Evolutionary conservation across 2,329 filamentous ascomycete genomes (phyloP), one percentile per base, ranked within the genome.

Genomic region (Penicillium sp.): DNA sequence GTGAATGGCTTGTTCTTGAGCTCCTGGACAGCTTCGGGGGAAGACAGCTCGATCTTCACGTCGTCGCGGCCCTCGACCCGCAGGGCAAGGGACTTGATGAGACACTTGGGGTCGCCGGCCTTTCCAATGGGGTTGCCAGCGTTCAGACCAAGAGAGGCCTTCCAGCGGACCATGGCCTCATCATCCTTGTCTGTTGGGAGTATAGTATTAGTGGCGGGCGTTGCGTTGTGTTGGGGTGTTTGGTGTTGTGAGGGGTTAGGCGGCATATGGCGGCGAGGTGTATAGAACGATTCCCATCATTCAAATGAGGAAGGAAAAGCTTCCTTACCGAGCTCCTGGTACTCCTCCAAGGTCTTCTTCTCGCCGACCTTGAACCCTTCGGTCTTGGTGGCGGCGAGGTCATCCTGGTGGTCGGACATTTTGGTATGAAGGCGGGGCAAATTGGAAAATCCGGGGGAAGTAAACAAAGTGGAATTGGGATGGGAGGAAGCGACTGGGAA

Each of bases 281-380:
- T 26, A 31, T 47, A 47, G 13, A 10, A 10, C 16, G 44, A 27
- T 26, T 19, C n/a, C 8, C 14, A n/a, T 47, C 24, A 47, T 27
- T 31, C 9, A 21, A 27, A 14, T 6, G 24, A 37, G 35, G 37
- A 13, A 22, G 26, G 9, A 24, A 13, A 21, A 31, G 33, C 39
- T 2, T n/a, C 67, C 90, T 72, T 82, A 96, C 92, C 95, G 79
- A 99, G 89, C 76, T 96, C 84, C 73, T 93, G 85, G 80, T 97
- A 97, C 78, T 97, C 90, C 64, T 93, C 90, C 72, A 99, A 84
- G 68, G 91, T 96, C 86, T 98, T 96, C 88, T 97, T 97, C 86
- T 97, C 91, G 67, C 91, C 93, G 74, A 97, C 90, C 87, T 96
- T 97, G 88, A 97, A 98, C 75, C 93, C 93, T 80, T 93, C 88